These are phyloP conservation scores for Trichoderma guizhouense DNA, from an alignment of 2,329 filamentous ascomycete species.

Conservation along the genomic window DNA sequence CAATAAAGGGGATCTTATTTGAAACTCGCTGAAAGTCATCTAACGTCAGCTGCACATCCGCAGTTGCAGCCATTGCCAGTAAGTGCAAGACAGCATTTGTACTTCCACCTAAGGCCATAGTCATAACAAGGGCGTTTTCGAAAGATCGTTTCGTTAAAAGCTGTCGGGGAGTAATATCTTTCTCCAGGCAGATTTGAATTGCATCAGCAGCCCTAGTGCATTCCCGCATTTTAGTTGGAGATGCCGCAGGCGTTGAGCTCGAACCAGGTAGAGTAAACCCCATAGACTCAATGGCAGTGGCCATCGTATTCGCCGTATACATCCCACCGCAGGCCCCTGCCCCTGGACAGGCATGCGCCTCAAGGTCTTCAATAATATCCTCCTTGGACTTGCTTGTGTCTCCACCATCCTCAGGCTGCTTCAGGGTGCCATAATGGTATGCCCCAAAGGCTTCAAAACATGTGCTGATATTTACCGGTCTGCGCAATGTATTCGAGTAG, in stretches of 20 bases:
- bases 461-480: neutral
- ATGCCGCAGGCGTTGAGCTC: neutral
- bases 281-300: neutral
- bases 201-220: neutral
- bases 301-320: neutral
- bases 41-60: neutral
- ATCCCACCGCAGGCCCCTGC: neutral
- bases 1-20: neutral
- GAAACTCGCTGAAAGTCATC: neutral
- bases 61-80: neutral
- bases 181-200: neutral
- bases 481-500: neutral
- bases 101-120: neutral
- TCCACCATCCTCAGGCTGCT: neutral
- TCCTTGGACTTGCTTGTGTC: neutral
- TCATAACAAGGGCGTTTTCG: neutral
- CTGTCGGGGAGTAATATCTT: neutral
- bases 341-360: too few relatives aligned
- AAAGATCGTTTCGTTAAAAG: neutral
- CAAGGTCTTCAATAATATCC: neutral
- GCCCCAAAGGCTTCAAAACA: neutral
- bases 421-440: neutral
- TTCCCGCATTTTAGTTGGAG: neutral
- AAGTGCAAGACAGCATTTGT: neutral
- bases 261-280: neutral